Conservation (phyloP, 1,139 yeast species). For the Blastobotrys proliferans region DNA sequence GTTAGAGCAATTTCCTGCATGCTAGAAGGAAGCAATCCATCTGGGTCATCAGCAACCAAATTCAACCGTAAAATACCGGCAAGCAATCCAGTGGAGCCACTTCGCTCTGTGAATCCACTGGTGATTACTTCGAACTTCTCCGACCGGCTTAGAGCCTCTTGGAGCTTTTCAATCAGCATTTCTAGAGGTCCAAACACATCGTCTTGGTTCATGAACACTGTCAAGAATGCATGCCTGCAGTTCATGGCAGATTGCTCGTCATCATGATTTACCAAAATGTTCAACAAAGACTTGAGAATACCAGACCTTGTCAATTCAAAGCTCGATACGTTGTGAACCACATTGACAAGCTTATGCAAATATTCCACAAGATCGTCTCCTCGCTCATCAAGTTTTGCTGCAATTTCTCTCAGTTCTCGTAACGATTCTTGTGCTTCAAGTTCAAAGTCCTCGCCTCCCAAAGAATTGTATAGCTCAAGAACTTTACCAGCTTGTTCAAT, state of each 20-base stretch:
- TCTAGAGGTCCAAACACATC: slow-evolving; percentile 30
- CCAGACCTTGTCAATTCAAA: slow-evolving; percentile 76
- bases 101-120: slow-evolving; percentile 38
- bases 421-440: slow-evolving; percentile 26
- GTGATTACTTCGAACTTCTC: slow-evolving; percentile 73
- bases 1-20: slow-evolving; percentile 40
- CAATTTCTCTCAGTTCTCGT: slow-evolving; percentile 20
- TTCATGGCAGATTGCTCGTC: slow-evolving; percentile 16
- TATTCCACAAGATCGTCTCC: slow-evolving; percentile 27
- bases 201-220: slow-evolving; percentile 42
- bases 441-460: slow-evolving; percentile 29
- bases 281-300: slow-evolving; percentile 47
- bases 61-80: slow-evolving; percentile 68
- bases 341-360: slow-evolving; percentile 46
- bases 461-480: slow-evolving; percentile 17
- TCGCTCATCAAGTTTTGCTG: slow-evolving; percentile 16
- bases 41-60: slow-evolving; percentile 39
- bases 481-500: slow-evolving; percentile 19
- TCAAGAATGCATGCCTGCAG: slow-evolving; percentile 42
- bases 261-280: slow-evolving; percentile 37
- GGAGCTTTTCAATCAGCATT: slow-evolving; percentile 52
- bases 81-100: slow-evolving; percentile 44
- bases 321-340: slow-evolving; percentile 51
- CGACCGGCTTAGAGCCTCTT: slow-evolving; percentile 68
- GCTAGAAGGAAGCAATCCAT: slow-evolving; percentile 22